Evolutionary conservation across 768 basidiomycete species (phyloP), one percentile per base, ranked within the genome.

Genomic region (Russula brevipes): DNA sequence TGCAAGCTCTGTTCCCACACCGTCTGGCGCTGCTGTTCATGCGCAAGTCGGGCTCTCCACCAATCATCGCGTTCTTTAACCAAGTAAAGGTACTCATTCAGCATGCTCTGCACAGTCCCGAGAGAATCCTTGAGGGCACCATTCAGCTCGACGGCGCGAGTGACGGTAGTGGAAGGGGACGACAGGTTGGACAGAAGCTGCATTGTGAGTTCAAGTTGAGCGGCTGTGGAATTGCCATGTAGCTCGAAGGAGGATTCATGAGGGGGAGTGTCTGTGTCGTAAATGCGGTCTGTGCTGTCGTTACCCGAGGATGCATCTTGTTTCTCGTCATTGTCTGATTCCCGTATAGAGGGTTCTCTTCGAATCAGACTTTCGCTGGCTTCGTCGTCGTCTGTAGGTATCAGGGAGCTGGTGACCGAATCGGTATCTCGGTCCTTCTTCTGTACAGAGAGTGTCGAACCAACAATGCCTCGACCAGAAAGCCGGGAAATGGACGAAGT

Each of bases 1-100:
- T 87, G 85, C 70, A 98, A 73, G 72, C 90, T 95, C 75, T 93
- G 88, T 74, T 96, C 94, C 95, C 95, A 98, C 33, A 94, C 77
- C 11, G 71, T 76, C 70, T 86, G 85, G 31, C 85, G 78, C 67
- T 81, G 77, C 53, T 80, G 78, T 70, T 93, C 89, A 31, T 82
- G 81, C 66, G 81, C 81, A 10, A 94, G 76, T 68, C 85, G 82
- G 36, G 78, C 75, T 60, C 79, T 80, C 78, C 85, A 94, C 82
- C 88, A 97, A 54, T 82, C 81, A 66, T 97, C 95, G n/a, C 95
- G 80, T 61, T 88, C 86, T 59, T 79, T 78, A 5, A 81, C 78
- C 84, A 94, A 90, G 49, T 80, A 73, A 2, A 85, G 75, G 69
- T 89, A 91, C 61, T 89, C 86, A 55, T 75, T 75, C n/a, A 90